Evolutionary conservation across 2,329 filamentous ascomycete species (phyloP), one percentile per base, ranked within the genome.

Genomic region (Camptophora hylomeconis): DNA sequence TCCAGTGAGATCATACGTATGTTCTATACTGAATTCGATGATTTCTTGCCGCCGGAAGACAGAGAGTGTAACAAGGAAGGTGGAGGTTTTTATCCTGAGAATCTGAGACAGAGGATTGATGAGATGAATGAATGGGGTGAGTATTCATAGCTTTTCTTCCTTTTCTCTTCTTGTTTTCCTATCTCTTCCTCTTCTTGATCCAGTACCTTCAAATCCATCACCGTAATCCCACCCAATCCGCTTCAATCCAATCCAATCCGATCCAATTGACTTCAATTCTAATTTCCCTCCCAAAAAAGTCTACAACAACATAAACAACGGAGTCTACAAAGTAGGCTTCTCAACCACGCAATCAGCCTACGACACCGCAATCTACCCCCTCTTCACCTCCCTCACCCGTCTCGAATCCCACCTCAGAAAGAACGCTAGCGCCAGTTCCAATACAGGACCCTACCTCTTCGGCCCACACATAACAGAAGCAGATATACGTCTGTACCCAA

Each of bases 1-100:
- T 83, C 77, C 51, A 77, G 72, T 42, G 83, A 92, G 59, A 89
- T 92, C 50, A 72, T 92, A 45, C 72, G 83, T 42, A 89, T 92
- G 77, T 59, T 92, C 31, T 78, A 77, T 45, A 63, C 62, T 12
- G 77, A 69, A 49, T 93, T 93, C 47, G 73, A 93, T 47, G 63
- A 67, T 28, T 50, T 79, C 17, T 49, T 82, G 14, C 65, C 66
- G 0, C 58, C 65, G 2, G 50, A 71, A 41, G 60, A 68, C 44
- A 67, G 67, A 32, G 72, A 77, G 39, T 46, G 23, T 1, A 66
- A 57, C 32, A 40, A 40, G 20, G 34, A 33, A 10, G 36, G 33
- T 7, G 36, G 35, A 10, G 40, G 42, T 9, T 60, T 86, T 19
- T 80, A 81, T 45, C 81, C 82, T 0, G 54, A 65, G 22, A 48